Evolutionary conservation across 371 early-diverging fungal genomes (phyloP).

Genomic region (Mucor circinelloides): DNA sequence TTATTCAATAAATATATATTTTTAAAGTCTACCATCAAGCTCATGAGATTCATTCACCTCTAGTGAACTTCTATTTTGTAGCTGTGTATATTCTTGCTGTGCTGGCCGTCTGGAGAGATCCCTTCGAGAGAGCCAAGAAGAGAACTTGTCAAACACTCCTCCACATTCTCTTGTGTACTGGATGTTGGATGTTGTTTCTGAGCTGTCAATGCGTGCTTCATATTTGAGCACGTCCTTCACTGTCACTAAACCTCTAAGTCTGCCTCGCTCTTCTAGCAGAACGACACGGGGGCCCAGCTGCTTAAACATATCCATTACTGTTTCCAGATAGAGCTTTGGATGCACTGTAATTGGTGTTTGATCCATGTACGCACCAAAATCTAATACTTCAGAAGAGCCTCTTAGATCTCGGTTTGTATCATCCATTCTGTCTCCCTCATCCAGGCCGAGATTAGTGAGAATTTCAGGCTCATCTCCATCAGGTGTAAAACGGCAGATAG

Average conservation of each 20-base stretch:
- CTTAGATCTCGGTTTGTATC: conserved; percentile 23
- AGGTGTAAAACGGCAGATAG: conserved; percentile 60
- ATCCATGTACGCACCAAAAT: conserved; percentile 80
- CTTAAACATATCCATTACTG: conserved; percentile 89
- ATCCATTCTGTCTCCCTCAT: conserved; percentile 12
- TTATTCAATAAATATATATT: not conserved
- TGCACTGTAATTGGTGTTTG: conserved; percentile 87
- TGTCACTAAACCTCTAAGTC: conserved; percentile 73
- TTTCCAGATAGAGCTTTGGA: conserved; percentile 81
- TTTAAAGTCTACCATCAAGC: conserved; percentile 14
- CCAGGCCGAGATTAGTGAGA: conserved; percentile 11
- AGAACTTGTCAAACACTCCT: conserved; percentile 16
- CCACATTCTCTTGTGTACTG: conserved; percentile 17
- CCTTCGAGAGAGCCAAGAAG: conserved; percentile 16
- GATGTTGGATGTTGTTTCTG: conserved; percentile 2
- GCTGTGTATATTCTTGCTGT: conserved; percentile 22
- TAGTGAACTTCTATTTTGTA: conserved; percentile 26
- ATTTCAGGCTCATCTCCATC: conserved; percentile 41
- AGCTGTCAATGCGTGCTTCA: conserved; percentile 56
- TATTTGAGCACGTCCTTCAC: conserved; percentile 80
- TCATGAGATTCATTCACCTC: conserved; percentile 27
- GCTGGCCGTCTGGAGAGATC: not conserved
- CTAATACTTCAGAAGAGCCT: conserved; percentile 56
- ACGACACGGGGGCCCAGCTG: conserved; percentile 87
- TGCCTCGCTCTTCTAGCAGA: conserved; percentile 70